Base-by-base conservation (phyloP, 2,329 filamentous ascomycete genomes). In the Xylogone sp. region DNA sequence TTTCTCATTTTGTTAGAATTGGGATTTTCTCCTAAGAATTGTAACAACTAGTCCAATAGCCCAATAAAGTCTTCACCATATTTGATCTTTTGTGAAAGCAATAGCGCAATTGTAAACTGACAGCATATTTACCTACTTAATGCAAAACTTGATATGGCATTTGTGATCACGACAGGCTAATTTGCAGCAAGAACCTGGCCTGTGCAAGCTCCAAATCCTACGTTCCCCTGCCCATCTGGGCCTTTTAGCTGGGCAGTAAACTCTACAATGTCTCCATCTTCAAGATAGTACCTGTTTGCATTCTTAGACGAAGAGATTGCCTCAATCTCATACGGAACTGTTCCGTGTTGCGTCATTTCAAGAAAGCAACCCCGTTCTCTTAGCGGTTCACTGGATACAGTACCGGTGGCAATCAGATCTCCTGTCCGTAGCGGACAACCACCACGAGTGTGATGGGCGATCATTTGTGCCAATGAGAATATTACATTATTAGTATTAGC, bases 341-440 rank as follows among this genome's bases (percentile, higher is more conserved):
- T 88, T 5, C 87, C 87, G 27, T 82, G 82, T 53, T 81, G 75
- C 0, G 81, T 89, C 61, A 85, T 81, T 68, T 91, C 87, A 45
- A 91, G 67, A 43, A 91, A 69, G 60, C 84, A 84, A 3, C 87
- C 87, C 55, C 82, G 74, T 3, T 80, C 78, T 16, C 71, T 69
- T 7, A 72, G 67, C 43, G 75, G 73, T 3, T 67, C 72, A 2
- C 87, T 87, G 34, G 80, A 84, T 61, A 92, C 90, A 2, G 88
- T 92, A 39, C 34, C 34, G 5, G 34, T 39, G 0, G 65, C 71
- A 34, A 73, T 48, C 1, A 74, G 10, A 51, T 74, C 70, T 0
- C 70, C 71, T 0, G 68, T 67, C 34, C 63, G 60, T 49, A 71
- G 44, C 13, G 62, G 62, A 51, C 65, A 65, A 5, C 68, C 68